Conservation (phyloP, 2,329 filamentous ascomycete species). For the Colletotrichum noveboracense region DNA sequence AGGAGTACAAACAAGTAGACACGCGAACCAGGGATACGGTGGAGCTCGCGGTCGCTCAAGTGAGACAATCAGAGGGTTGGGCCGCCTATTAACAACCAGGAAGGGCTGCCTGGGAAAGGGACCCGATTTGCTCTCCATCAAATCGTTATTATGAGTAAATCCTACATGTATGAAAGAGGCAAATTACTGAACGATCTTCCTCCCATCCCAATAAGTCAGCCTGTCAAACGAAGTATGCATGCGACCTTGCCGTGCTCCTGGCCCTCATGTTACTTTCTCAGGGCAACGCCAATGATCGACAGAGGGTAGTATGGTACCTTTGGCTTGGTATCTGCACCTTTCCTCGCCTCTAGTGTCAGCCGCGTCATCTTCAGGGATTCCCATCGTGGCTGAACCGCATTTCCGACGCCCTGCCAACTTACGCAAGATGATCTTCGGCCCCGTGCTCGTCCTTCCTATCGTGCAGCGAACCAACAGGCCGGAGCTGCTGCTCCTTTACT, state of each 20-base stretch:
- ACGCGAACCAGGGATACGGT: not conserved
- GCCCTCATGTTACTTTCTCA: not conserved
- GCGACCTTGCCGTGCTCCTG: not conserved
- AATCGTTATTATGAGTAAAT: not conserved
- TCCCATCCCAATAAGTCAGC: not conserved
- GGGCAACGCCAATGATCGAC: not conserved
- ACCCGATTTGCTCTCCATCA: not conserved
- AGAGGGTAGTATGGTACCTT: not conserved
- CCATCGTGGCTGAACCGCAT: not conserved
- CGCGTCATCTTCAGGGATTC: not conserved
- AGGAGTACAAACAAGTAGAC: not conserved
- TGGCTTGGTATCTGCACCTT: not conserved
- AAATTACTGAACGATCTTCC: not conserved
- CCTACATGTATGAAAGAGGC: not conserved
- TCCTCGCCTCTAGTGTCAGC: not conserved
- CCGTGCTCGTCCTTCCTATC: not conserved
- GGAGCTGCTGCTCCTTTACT: not conserved
- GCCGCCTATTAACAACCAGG: not conserved
- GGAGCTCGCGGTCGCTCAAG: not conserved
- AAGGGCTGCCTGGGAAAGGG: not conserved
- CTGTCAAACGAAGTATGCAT: not conserved
- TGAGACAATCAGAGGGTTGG: not conserved
- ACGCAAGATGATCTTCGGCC: not conserved
- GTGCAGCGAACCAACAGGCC: not conserved
- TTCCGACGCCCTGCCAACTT: not conserved